Conservation (phyloP, 2,329 filamentous ascomycete genomes). For the Neonectria coccinea region DNA sequence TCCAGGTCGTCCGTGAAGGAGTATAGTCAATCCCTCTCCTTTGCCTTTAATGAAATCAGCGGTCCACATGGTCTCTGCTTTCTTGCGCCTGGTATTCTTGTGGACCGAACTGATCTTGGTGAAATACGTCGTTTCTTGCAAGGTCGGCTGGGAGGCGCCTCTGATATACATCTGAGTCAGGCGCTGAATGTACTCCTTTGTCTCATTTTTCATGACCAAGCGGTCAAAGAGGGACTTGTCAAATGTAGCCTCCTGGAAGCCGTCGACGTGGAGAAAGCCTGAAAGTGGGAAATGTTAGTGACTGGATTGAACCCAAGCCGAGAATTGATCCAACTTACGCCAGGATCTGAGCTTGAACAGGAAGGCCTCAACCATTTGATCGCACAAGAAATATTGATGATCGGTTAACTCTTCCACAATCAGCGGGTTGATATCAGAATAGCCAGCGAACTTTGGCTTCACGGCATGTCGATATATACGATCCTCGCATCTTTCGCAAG, state of each 20-base stretch:
- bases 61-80: neutral
- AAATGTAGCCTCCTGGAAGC: neutral
- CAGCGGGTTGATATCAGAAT: neutral
- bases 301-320: neutral
- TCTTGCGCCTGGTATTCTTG: neutral
- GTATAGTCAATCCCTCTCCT: neutral
- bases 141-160: neutral
- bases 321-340: slow-evolving; percentile 17
- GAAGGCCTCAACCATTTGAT: slow-evolving; percentile 26
- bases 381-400: slow-evolving; percentile 35
- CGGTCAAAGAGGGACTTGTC: neutral
- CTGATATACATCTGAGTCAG: neutral
- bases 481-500: neutral
- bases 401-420: slow-evolving; percentile 14
- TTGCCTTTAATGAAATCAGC: neutral
- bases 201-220: neutral
- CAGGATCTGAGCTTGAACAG: slow-evolving; percentile 35
- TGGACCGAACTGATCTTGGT: neutral
- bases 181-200: neutral
- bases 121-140: neutral
- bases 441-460: neutral
- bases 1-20: slow-evolving; percentile 37
- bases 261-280: neutral
- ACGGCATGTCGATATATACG: neutral
- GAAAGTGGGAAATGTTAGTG: neutral